Percentiles rank a stretch among this genome's conserved stretches.
Evolutionary conservation across 805 yeast genomes (phyloP).

Genomic region (Zygosaccharomyces rouxii): DNA sequence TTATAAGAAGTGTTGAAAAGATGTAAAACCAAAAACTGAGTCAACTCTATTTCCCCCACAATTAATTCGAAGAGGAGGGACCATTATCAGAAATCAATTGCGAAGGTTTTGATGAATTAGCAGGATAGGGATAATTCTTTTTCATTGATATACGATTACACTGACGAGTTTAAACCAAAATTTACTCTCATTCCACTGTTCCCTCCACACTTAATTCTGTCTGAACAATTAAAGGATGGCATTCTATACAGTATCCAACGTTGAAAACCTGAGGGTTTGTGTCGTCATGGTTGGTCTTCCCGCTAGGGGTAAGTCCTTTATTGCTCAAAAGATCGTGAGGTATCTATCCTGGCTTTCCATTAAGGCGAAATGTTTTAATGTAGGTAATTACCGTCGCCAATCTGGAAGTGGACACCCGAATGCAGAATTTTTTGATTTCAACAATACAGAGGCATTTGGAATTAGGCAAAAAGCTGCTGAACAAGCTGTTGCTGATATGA

Average conservation of each 20-base stretch:
- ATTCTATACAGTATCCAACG: constrained; percentile 39
- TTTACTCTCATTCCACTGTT: neutral
- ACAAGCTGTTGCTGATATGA: constrained; percentile 71
- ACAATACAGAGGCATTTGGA: constrained; percentile 58
- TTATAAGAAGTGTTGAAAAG: neutral
- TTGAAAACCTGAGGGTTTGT: constrained; percentile 64
- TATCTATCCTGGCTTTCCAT: constrained; percentile 91
- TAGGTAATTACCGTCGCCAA: constrained; percentile 76
- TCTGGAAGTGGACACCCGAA: constrained; percentile 45
- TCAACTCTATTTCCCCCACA: neutral
- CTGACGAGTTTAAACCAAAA: neutral
- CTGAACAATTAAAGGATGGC: constrained; percentile 13
- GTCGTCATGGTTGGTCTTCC: constrained; percentile 88
- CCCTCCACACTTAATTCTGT: neutral
- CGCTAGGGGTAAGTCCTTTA: constrained; percentile 90
- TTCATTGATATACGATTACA: constrained; percentile 1
- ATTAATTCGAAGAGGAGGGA: neutral
- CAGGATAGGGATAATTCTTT: neutral
- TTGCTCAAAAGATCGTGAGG: constrained; percentile 89
- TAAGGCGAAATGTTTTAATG: constrained; percentile 81
- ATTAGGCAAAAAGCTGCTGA: constrained; percentile 66
- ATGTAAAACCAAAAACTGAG: neutral
- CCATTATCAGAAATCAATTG: neutral
- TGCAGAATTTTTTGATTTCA: constrained; percentile 75
- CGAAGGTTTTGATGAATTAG: neutral